A percentile compares a stretch with the other conserved stretches of the same genome.
Conservation (phyloP, 2,329 filamentous ascomycete genomes). For the Botryosphaeria dothidea region DNA sequence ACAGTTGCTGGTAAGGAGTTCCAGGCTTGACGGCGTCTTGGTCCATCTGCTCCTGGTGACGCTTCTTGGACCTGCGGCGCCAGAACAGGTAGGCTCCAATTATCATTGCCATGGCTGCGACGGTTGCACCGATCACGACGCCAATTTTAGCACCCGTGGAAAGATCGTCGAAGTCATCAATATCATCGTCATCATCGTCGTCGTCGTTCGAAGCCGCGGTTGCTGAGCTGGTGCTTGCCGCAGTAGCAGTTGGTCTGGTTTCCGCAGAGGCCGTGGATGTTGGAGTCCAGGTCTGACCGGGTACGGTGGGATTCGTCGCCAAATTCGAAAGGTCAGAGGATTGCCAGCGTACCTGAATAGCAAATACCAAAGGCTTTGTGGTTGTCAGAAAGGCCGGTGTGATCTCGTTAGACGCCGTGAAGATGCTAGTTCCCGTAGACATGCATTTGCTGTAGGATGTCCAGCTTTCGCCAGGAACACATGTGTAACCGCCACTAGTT, state of each 20-base stretch:
- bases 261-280: background rate
- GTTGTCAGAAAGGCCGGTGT: background rate
- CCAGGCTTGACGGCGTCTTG: background rate
- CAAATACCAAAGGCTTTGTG: background rate
- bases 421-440: background rate
- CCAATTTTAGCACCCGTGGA: background rate
- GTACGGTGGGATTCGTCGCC: conserved; percentile 6
- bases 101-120: background rate
- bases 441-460: background rate
- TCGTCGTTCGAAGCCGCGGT: background rate
- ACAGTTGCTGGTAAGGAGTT: background rate
- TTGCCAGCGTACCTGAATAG: conserved; percentile 11
- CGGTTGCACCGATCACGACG: background rate
- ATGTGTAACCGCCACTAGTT: background rate
- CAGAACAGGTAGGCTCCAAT: background rate
- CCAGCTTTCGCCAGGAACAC: background rate
- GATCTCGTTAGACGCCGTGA: background rate
- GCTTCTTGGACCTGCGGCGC: background rate
- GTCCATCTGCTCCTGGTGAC: background rate
- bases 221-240: background rate
- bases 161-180: background rate
- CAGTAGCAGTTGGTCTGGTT: background rate
- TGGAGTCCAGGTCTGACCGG: background rate
- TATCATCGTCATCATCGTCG: background rate
- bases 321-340: background rate